Evolutionary conservation across 352 stramenopile genomes (phyloP), one percentile per base, ranked within the genome.

Genomic region (Peronospora belbahrii): DNA sequence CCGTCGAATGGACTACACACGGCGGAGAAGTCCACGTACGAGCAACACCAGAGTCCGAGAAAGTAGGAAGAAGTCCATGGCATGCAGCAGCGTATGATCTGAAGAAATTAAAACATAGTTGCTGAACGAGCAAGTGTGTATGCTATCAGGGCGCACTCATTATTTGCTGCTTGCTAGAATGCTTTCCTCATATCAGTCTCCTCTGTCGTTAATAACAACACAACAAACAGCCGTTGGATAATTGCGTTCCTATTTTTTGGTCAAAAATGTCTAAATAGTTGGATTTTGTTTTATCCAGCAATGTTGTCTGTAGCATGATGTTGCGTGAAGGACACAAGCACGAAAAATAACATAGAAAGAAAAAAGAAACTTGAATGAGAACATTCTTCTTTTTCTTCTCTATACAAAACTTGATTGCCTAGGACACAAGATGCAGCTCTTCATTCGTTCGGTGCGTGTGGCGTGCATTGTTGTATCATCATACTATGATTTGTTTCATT

Each of bases 391-490:
- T 28, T 34, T 40, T 10, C 42, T 41, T 47, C 31, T 48, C 30
- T 19, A 19, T 38, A 28, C 2, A 28, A 28, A 28, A 28, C 7
- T n/a, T n/a, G 18, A 33, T 13, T 6, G 13, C 11, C 2, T 31
- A 38, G 23, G 30, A 30, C 17, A 20, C 18, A 42, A 39, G 17
- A 86, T 83, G 74, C 70, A 86, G 67, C 67, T 83, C 67, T 86
- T 86, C 34, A 68, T 83, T 23, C 70, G 74, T 45, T 74, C 64
- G 53, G 71, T 86, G 41, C 18, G 60, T 54, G 15, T n/a, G n/a
- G n/a, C n/a, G n/a, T n/a, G n/a, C 24, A 10, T 28, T 11, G 24
- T n/a, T n/a, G n/a, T n/a, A n/a, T n/a, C n/a, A n/a, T n/a, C n/a
- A n/a, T n/a, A 28, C 3, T 28, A 9, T 28, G 24, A 11, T 2